phyloP scores from a whole-genome alignment of 192 early-diverging fungal species.

The Gigaspora rosea region DNA sequence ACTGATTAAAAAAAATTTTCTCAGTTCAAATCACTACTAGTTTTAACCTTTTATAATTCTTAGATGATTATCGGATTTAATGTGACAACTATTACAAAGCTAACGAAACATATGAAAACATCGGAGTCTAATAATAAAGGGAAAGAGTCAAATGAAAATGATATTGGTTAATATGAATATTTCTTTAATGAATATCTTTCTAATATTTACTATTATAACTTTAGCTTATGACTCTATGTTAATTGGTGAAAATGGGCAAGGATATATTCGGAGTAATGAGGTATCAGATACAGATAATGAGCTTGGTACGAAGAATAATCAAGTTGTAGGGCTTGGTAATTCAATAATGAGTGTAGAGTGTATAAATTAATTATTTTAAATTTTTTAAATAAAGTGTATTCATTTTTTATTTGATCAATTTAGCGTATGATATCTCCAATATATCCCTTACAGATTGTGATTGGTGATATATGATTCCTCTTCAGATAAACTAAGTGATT shows the following conservation, averaged over 20 bases:
- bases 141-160: slow-evolving; percentile 35
- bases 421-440: slow-evolving; percentile 53
- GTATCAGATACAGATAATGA: slow-evolving; percentile 45
- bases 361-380: background rate
- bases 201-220: background rate
- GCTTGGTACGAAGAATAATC: slow-evolving; percentile 57
- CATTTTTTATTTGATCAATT: background rate
- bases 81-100: slow-evolving; percentile 59
- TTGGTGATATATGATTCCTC: slow-evolving; percentile 42
- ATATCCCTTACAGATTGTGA: slow-evolving; percentile 43
- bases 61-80: slow-evolving; percentile 67
- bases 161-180: too few relatives aligned
- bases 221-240: slow-evolving; percentile 40
- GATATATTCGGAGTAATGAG: slow-evolving; percentile 58
- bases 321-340: slow-evolving; percentile 50
- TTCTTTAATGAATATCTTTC: too few relatives aligned
- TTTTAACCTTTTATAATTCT: too few relatives aligned
- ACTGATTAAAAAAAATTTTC: too few relatives aligned
- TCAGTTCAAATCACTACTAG: too few relatives aligned
- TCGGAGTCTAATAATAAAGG: slow-evolving; percentile 50
- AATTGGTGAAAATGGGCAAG: slow-evolving; percentile 61
- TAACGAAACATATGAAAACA: slow-evolving; percentile 50
- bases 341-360: too few relatives aligned
- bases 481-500: slow-evolving; percentile 52
- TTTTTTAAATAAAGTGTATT: background rate